A percentile compares a stretch with the other conserved stretches of the same genome.
Evolutionary conservation across 202 grass and related monocot genomes (phyloP).

Genomic region (Schoenoplectus triqueter): DNA sequence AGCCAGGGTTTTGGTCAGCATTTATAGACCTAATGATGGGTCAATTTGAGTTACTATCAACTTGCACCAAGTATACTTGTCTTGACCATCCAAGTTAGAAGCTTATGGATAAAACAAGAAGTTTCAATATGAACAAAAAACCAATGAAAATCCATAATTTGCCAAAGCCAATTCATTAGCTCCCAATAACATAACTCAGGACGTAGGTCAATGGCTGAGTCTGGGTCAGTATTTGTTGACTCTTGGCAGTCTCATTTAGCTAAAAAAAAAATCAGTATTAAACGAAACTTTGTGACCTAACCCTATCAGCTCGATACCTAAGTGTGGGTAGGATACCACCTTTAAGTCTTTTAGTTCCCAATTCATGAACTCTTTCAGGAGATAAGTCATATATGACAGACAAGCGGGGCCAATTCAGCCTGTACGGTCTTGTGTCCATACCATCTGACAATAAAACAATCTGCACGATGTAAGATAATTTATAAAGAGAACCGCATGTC

Average conservation of each 20-base stretch:
- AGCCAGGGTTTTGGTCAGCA: background rate
- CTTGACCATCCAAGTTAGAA: constrained; percentile 9
- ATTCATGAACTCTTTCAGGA: constrained; percentile 57
- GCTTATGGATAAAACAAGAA: background rate
- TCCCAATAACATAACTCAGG: background rate
- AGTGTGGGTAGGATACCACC: constrained; percentile 36
- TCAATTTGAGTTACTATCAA: background rate
- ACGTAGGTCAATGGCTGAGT: background rate
- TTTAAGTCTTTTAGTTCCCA: constrained; percentile 61
- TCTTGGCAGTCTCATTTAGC: background rate
- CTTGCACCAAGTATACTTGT: background rate
- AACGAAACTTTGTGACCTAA: background rate
- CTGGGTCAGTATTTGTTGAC: background rate
- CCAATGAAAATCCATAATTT: constrained; percentile 16
- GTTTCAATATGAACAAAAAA: background rate
- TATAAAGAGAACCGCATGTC: background rate
- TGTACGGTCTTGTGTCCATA: constrained; percentile 95
- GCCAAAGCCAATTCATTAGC: background rate
- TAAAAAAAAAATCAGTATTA: background rate
- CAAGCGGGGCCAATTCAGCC: constrained; percentile 76
- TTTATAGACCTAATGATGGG: background rate
- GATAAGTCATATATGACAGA: constrained; percentile 81
- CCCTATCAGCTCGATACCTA: background rate
- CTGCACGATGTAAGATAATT: constrained; percentile 76
- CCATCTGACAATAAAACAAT: constrained; percentile 98